A percentile compares a stretch with the other conserved stretches of the same genome.
Conservation (phyloP, 2,329 filamentous ascomycete genomes). For the Diaporthe vexans region DNA sequence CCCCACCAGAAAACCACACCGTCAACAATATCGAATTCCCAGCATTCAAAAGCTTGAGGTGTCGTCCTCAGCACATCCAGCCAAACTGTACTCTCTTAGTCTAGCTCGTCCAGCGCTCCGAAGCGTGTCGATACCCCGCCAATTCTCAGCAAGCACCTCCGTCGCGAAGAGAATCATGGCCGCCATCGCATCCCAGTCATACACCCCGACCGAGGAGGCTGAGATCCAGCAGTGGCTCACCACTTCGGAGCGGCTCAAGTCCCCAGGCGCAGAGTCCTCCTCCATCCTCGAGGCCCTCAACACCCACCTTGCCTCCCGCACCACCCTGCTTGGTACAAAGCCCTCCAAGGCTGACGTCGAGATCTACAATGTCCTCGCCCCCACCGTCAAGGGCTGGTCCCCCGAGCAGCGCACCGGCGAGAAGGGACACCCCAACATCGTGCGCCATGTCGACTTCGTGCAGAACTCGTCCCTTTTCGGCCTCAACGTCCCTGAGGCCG, state of each 20-base stretch:
- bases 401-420: constrained; percentile 91
- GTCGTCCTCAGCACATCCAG: constrained; percentile 38
- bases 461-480: constrained; percentile 87
- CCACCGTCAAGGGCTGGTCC: constrained; percentile 83
- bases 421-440: constrained; percentile 89
- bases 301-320: constrained; percentile 87
- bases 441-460: constrained; percentile 93
- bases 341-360: constrained; percentile 89
- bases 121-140: constrained; percentile 53
- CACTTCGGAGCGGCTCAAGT: constrained; percentile 79
- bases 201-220: constrained; percentile 83
- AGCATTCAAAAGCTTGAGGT: constrained; percentile 25
- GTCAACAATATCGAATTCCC: background rate
- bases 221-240: constrained; percentile 93
- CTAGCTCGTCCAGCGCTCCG: constrained; percentile 53
- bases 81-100: constrained; percentile 63
- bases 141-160: constrained; percentile 54
- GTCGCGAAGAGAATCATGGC: constrained; percentile 70
- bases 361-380: constrained; percentile 83
- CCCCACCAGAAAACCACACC: background rate
- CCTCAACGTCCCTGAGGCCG: constrained; percentile 75
- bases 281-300: constrained; percentile 85
- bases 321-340: constrained; percentile 90
- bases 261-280: constrained; percentile 57
- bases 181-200: constrained; percentile 76